These are phyloP conservation scores for Lablab purpureus DNA, from an alignment of 306 rosid species.

Conservation along the genomic window DNA sequence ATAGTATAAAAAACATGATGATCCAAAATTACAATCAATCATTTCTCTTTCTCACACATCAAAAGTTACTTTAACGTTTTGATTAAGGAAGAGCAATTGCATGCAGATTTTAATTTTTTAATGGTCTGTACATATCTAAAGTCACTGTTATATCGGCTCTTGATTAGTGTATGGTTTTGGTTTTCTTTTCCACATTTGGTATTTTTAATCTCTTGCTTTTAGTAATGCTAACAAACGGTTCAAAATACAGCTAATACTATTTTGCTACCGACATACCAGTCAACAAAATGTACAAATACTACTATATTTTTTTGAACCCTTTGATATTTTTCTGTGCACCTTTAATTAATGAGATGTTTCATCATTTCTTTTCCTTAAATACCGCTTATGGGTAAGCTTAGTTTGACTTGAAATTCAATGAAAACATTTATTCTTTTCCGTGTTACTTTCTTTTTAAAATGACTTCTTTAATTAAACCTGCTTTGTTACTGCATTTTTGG, in stretches of 20 bases:
- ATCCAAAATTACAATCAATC: too few species aligned
- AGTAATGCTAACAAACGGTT: neutral
- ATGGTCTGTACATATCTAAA: neutral
- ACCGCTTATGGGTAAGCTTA: slow-evolving; percentile 1
- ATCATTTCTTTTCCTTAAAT: slow-evolving; percentile 18
- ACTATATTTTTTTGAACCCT: neutral
- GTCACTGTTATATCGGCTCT: slow-evolving; percentile 57
- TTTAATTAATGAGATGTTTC: slow-evolving; percentile 21
- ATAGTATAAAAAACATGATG: too few species aligned
- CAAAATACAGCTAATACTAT: neutral
- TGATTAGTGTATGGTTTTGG: neutral
- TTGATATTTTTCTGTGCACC: slow-evolving; percentile 2
- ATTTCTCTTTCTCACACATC: neutral
- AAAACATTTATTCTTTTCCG: slow-evolving; percentile 40
- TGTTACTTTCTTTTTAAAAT: slow-evolving; percentile 1
- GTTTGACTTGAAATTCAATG: slow-evolving; percentile 36
- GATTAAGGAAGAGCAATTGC: slow-evolving; percentile 18
- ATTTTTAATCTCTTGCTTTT: neutral
- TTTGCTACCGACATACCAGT: slow-evolving; percentile 50
- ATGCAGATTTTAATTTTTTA: slow-evolving; percentile 18
- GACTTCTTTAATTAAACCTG: slow-evolving; percentile 15
- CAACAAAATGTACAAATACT: slow-evolving; percentile 35
- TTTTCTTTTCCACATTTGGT: slow-evolving; percentile 32
- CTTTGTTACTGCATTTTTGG: neutral
- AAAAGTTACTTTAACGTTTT: neutral